Percentiles rank a stretch among this genome's conserved stretches.
These are phyloP conservation scores for Anaeramoeba ignava DNA, from an alignment of 78 protist genomes.

Conservation along the genomic window DNA sequence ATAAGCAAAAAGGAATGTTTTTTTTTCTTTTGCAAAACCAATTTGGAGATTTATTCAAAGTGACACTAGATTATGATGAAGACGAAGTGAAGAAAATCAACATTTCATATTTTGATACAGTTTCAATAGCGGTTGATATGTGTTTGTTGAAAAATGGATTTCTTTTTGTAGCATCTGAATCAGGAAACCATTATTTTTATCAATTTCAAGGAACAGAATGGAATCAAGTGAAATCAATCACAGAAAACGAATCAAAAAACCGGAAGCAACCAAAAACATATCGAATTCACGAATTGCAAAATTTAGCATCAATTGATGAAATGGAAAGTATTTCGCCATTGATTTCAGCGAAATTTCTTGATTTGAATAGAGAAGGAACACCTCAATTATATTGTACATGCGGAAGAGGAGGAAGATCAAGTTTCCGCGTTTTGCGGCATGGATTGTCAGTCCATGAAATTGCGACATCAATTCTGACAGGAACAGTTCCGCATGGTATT, in stretches of 20 bases:
- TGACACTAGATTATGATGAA: conserved; percentile 42
- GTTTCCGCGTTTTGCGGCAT: conserved; percentile 68
- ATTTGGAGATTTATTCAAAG: conserved; percentile 79
- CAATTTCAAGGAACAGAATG: conserved; percentile 17
- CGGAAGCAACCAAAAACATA: not conserved
- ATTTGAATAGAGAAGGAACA: not conserved
- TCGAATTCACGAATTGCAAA: not conserved
- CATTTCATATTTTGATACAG: conserved; percentile 73
- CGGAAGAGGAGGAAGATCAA: conserved; percentile 23
- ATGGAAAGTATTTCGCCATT: not conserved
- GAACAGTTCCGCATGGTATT: conserved; percentile 14
- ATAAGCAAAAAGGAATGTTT: conserved; percentile 31
- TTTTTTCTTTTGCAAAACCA: conserved; percentile 85
- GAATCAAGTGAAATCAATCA: not conserved
- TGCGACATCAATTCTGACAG: conserved; percentile 64
- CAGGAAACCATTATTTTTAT: conserved; percentile 62
- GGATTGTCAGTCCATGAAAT: conserved; percentile 62
- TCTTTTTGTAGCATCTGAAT: conserved; percentile 84
- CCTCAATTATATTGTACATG: not conserved
- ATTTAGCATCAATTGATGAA: not conserved
- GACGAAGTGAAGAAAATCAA: conserved; percentile 34
- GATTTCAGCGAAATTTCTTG: not conserved
- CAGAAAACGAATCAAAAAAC: not conserved
- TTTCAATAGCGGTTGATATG: conserved; percentile 56
- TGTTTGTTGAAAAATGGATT: conserved; percentile 53